These are phyloP conservation scores for Tetrapisispora namnaoensis DNA, from an alignment of 805 yeast species.

Conservation along the genomic window DNA sequence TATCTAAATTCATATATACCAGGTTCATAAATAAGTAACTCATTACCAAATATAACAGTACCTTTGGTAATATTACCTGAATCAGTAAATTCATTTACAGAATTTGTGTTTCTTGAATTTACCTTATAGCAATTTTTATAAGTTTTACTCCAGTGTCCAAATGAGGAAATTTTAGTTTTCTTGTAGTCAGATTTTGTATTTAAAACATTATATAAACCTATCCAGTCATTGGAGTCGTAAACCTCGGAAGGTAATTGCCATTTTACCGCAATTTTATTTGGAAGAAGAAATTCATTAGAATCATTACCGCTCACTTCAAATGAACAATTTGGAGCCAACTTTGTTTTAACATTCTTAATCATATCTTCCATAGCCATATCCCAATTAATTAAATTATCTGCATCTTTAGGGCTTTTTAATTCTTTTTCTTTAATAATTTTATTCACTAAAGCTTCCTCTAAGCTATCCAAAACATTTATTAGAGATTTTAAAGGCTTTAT, in stretches of 20 bases:
- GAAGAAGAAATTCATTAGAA: slow-evolving; percentile 26
- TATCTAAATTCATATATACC: slow-evolving; percentile 3
- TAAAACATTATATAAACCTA: slow-evolving; percentile 58
- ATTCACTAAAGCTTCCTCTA: slow-evolving; percentile 13
- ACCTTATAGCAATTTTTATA: slow-evolving; percentile 27
- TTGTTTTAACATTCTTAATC: slow-evolving; percentile 5
- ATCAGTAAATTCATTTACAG: not conserved
- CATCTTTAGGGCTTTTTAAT: not conserved
- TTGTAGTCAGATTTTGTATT: slow-evolving; percentile 48
- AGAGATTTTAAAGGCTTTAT: slow-evolving; percentile 30
- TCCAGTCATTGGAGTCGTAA: slow-evolving; percentile 57
- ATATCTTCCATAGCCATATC: not conserved
- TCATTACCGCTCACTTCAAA: slow-evolving; percentile 22
- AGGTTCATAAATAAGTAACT: not conserved
- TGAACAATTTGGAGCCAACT: slow-evolving; percentile 21
- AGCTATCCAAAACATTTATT: slow-evolving; percentile 33
- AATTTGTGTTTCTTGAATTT: slow-evolving; percentile 7
- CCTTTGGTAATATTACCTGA: slow-evolving; percentile 32
- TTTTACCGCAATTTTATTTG: slow-evolving; percentile 38
- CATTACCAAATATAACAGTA: slow-evolving; percentile 35
- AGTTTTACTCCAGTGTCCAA: slow-evolving; percentile 55
- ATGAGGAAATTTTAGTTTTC: slow-evolving; percentile 50
- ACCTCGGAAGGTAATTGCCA: slow-evolving; percentile 43
- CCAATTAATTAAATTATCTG: too few relatives aligned
- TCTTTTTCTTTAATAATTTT: slow-evolving; percentile 5